These are phyloP conservation scores for Urochloa ruziziensis DNA, from an alignment of 176 grass and related monocot species.

Conservation along the genomic window DNA sequence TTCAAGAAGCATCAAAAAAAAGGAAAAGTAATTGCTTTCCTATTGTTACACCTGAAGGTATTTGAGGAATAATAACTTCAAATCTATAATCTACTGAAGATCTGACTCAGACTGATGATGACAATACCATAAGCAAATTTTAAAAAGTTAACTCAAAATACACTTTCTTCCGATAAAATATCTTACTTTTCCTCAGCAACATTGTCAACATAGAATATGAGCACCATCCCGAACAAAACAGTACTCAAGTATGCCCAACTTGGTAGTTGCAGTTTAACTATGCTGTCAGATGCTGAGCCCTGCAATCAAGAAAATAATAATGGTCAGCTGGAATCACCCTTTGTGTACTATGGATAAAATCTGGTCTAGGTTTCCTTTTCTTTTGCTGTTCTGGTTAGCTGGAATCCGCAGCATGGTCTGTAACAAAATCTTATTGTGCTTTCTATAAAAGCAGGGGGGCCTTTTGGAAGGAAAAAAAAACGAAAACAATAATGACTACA, in stretches of 20 bases:
- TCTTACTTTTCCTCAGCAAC: conserved; percentile 88
- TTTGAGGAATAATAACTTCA: conserved; percentile 1
- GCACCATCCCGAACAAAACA: conserved; percentile 82
- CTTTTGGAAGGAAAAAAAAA: no score
- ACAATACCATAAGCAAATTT: background rate
- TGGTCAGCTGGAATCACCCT: no score
- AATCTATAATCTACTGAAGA: conserved; percentile 2
- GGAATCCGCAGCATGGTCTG: no score
- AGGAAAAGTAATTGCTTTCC: background rate
- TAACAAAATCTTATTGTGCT: no score
- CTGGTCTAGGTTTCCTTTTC: no score
- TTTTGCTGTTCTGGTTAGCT: no score
- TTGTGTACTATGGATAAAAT: no score
- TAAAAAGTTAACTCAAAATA: conserved; percentile 3
- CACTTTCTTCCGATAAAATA: background rate
- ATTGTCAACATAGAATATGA: conserved; percentile 93
- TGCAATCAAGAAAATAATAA: conserved; percentile 49
- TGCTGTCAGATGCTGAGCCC: conserved; percentile 86
- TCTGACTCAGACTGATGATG: background rate
- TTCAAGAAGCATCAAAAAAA: conserved; percentile 16
- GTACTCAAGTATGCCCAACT: conserved; percentile 94
- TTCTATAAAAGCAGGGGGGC: no score
- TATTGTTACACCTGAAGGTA: background rate
- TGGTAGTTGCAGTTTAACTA: conserved; percentile 88
- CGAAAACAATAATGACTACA: no score